Conservation (phyloP, 176 grass and related monocot species). For the Zea luxurians region DNA sequence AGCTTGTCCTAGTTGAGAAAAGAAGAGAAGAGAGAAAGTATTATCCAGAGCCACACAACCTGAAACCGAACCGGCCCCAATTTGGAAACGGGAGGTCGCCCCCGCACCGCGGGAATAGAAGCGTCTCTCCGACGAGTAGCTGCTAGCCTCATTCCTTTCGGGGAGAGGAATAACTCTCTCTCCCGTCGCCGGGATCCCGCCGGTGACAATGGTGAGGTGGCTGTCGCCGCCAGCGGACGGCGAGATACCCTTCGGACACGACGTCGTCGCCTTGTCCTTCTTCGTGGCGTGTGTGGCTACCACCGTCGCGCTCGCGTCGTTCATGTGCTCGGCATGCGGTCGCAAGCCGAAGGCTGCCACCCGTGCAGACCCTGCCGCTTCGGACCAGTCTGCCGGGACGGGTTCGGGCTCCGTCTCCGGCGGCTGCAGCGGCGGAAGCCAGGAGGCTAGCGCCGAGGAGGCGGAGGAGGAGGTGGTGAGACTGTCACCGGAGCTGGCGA, state of each 20-base stretch:
- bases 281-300: constrained; percentile 54
- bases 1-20: constrained; percentile 48
- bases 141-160: not conserved
- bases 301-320: constrained; percentile 49
- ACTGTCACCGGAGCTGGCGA: constrained; percentile 53
- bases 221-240: constrained; percentile 23
- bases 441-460: not conserved
- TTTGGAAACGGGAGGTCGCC: constrained; percentile 48
- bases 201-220: constrained; percentile 61
- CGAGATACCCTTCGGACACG: constrained; percentile 26
- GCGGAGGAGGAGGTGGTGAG: constrained; percentile 47
- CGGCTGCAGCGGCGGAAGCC: constrained; percentile 17
- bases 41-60: constrained; percentile 42
- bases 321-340: constrained; percentile 78
- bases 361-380: constrained; percentile 1
- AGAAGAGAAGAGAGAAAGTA: too few relatives aligned
- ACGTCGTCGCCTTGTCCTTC: constrained; percentile 46
- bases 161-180: too few relatives aligned
- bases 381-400: constrained; percentile 2
- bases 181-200: constrained; percentile 19
- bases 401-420: not conserved
- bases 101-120: constrained; percentile 7
- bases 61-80: constrained; percentile 32
- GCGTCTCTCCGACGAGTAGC: not conserved
- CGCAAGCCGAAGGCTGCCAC: constrained; percentile 51